Evolutionary conservation across 192 early-diverging fungal genomes (phyloP), one percentile per base, ranked within the genome.

Genomic region (Coemansia sp.): DNA sequence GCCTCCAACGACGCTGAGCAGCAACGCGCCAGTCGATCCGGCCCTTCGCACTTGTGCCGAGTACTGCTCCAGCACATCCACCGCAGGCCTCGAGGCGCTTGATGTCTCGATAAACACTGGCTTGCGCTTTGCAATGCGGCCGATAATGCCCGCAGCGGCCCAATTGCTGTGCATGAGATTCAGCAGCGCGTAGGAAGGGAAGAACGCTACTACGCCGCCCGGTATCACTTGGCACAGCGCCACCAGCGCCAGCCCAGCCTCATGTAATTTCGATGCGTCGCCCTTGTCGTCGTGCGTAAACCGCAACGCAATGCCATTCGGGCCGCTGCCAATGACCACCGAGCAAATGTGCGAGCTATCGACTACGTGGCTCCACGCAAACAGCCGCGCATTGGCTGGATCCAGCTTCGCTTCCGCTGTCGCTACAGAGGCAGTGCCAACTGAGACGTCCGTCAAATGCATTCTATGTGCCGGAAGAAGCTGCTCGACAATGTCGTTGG

Each of bases 1-100:
- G 25, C 95, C 95, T 24, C 91, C 91, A 0, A 98, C 92, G 7
- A 98, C 95, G 40, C 91, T 92, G 46, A 98, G 84, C 47, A 98
- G 74, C 4, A 98, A 76, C 0, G 94, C 92, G 0, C 95, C 92
- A 1, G 71, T 39, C 32, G 78, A 70, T 0, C 68, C 67, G 0
- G 32, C 39, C 1, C 47, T 29, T 0, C 80, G 61, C 17, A 91
- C 88, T 12, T 76, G 77, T 4, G 65, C 43, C 4, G 85, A 71
- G 47, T 94, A 97, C 7, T 88, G 79, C 9, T 71, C 65, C 49
- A 95, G 68, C 20, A 87, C 81, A 4, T 71, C 59, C 17, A 90
- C 3, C n/a, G n/a, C n/a, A n/a, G n/a, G n/a, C n/a, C n/a, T n/a
- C 87, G 89, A 14, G 69, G 37, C 85, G 63, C 12, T 11, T 6